Conservation (phyloP, 352 stramenopile genomes). For the Phytopythium mirpurense region DNA sequence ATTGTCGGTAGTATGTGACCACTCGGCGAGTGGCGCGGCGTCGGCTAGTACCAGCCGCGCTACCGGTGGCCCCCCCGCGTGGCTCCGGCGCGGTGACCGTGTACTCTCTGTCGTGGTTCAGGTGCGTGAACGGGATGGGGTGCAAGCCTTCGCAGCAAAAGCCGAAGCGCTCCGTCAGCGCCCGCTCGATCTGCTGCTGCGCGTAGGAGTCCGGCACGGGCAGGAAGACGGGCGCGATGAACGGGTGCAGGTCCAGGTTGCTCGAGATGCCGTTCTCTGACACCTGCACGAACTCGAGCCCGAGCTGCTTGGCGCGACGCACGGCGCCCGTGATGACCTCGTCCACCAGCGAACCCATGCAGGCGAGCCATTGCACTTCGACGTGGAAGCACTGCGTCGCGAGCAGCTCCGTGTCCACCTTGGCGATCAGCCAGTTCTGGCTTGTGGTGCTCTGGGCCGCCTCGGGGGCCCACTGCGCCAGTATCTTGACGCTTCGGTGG, state of each 20-base stretch:
- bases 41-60: conserved; percentile 6
- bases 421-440: conserved; percentile 79
- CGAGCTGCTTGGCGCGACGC: conserved; percentile 71
- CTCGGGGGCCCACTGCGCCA: conserved; percentile 30
- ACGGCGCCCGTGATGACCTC: conserved; percentile 68
- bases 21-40: conserved; percentile 15
- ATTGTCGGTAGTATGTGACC: conserved; percentile 61
- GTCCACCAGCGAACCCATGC: conserved; percentile 73
- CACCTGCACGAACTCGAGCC: conserved; percentile 65
- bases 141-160: conserved; percentile 75
- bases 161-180: conserved; percentile 49
- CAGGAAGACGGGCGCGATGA: conserved; percentile 74
- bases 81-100: conserved; percentile 27
- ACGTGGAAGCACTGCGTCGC: conserved; percentile 75
- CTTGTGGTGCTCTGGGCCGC: conserved; percentile 58
- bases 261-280: conserved; percentile 72
- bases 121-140: conserved; percentile 42
- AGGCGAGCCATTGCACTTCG: conserved; percentile 84
- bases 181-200: conserved; percentile 54
- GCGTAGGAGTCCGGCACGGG: conserved; percentile 37
- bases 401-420: conserved; percentile 69
- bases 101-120: conserved; percentile 58
- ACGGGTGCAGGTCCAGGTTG: conserved; percentile 72
- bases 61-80: background rate
- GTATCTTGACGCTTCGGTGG: conserved; percentile 67